Percentiles rank a stretch among this genome's conserved stretches.
Conservation (phyloP, 139 green algal species). For the Coccomyxa sp. region DNA sequence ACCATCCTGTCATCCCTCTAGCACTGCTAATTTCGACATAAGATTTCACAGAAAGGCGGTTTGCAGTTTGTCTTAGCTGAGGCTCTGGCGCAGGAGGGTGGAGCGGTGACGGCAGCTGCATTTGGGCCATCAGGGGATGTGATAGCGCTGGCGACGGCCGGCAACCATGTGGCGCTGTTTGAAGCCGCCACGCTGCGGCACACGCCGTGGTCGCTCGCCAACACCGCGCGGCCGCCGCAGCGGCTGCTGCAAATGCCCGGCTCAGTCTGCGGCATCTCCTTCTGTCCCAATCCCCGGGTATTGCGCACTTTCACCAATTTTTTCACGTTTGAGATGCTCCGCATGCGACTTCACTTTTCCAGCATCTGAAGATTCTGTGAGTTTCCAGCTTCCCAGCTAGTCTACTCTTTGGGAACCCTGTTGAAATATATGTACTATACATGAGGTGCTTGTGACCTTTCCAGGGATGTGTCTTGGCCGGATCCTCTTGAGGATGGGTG, state of each 20-base stretch:
- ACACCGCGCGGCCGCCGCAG: constrained; percentile 11
- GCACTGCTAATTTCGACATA: too few species aligned
- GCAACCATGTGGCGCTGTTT: constrained; percentile 34
- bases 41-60: background rate
- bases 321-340: background rate
- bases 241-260: constrained; percentile 38
- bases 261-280: constrained; percentile 25
- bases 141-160: constrained; percentile 40
- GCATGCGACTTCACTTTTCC: constrained; percentile 20
- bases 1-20: background rate
- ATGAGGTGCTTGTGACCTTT: background rate
- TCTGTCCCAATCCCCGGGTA: constrained; percentile 23
- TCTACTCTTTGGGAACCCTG: background rate
- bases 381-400: background rate
- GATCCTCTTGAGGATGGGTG: too few species aligned
- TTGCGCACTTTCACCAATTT: too few species aligned
- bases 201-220: constrained; percentile 29
- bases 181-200: constrained; percentile 26
- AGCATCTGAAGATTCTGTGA: constrained; percentile 1
- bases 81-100: background rate
- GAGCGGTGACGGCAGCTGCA: constrained; percentile 34
- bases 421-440: background rate
- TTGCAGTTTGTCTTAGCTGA: background rate
- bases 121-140: constrained; percentile 46
- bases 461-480: too few species aligned